Base-by-base conservation (phyloP, 202 grass and related monocot genomes). In the Brachypodium distachyon region DNA sequence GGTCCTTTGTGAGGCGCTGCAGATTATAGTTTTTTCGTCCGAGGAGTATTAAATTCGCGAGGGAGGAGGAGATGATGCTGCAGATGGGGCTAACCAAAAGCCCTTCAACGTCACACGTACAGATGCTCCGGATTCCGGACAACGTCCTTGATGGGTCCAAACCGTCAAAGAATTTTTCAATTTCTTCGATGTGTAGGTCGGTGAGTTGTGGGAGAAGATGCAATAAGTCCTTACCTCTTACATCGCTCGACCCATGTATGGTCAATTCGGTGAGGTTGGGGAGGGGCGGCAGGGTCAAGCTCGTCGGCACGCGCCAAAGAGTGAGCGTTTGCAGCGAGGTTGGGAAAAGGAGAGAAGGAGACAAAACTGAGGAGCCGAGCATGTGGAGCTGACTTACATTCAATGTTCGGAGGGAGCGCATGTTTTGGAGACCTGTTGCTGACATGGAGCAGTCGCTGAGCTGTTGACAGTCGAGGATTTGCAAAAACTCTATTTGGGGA, bases 301-400 rank as follows among this genome's bases (percentile, higher is more conserved):
- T 49, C 8, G 47, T 8, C 1, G 7, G 47, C 19, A 27, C 4
- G 0, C 1, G 0, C 10, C 3, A 1, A 11, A 61, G 43, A 4
- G 0, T 0, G 14, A 74, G 72, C 3, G 1, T 0, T 59, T 59
- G 53, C 53, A 74, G 16, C 12, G 72, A 74, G 25, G 39, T 14
- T 1, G 55, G 55, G 10, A 61, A 46, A 14, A 52, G 44, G 1
- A 0, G 18, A 19, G 18, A 21, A 6, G 18, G 19, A 50, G 47
- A 50, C 47, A 19, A 50, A 50, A 7, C 6, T 0, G 33, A 41
- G 23, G 46, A 41, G 3, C 66, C 4, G 13, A 78, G 1, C 13
- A 9, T 40, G 9, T 31, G 33, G n/a, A 21, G 50, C 1, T 2
- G 0, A 0, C 0, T 1, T 12, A 70, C 26, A 0, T 1, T 0